A percentile compares a stretch with the other conserved stretches of the same genome.
Evolutionary conservation across 495 filamentous ascomycete genomes (phyloP).

Genomic region (Hypoxylon lenormandii): DNA sequence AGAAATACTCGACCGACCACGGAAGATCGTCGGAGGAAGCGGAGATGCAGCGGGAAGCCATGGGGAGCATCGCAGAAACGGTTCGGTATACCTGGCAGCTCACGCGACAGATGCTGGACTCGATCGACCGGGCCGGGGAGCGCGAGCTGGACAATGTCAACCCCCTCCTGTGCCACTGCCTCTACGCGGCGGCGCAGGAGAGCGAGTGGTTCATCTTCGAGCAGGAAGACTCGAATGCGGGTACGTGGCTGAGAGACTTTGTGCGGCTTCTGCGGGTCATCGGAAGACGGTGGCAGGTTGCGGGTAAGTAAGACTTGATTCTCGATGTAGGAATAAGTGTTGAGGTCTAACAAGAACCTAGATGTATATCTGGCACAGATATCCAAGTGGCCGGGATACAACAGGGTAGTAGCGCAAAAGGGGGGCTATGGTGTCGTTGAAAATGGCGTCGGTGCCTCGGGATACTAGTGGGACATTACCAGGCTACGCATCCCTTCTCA

Average conservation of each 20-base stretch:
- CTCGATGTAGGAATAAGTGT: neutral
- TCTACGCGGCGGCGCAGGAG: slow-evolving; percentile 35
- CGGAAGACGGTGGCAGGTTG: slow-evolving; percentile 35
- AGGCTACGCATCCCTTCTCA: too few relatives aligned
- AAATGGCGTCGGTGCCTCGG: too few relatives aligned
- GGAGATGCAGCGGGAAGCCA: slow-evolving; percentile 29
- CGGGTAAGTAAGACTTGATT: slow-evolving; percentile 13
- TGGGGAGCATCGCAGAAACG: slow-evolving; percentile 31
- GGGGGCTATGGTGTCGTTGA: neutral
- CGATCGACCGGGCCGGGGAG: neutral
- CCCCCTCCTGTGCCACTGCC: slow-evolving; percentile 39
- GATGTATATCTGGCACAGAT: slow-evolving; percentile 34
- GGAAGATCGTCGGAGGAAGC: slow-evolving; percentile 42
- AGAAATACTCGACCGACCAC: slow-evolving; percentile 35
- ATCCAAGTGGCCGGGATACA: slow-evolving; percentile 42
- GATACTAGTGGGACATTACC: neutral
- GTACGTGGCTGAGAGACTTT: slow-evolving; percentile 28
- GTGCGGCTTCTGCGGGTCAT: slow-evolving; percentile 29
- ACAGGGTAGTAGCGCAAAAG: slow-evolving; percentile 11
- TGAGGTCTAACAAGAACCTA: slow-evolving; percentile 11
- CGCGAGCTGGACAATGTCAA: slow-evolving; percentile 1
- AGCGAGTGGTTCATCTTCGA: slow-evolving; percentile 42
- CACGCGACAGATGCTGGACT: slow-evolving; percentile 27
- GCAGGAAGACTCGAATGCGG: slow-evolving; percentile 19
- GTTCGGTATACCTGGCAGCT: slow-evolving; percentile 23